Evolutionary conservation across 371 early-diverging fungal genomes (phyloP).

Genomic region (Antonospora locustae): DNA sequence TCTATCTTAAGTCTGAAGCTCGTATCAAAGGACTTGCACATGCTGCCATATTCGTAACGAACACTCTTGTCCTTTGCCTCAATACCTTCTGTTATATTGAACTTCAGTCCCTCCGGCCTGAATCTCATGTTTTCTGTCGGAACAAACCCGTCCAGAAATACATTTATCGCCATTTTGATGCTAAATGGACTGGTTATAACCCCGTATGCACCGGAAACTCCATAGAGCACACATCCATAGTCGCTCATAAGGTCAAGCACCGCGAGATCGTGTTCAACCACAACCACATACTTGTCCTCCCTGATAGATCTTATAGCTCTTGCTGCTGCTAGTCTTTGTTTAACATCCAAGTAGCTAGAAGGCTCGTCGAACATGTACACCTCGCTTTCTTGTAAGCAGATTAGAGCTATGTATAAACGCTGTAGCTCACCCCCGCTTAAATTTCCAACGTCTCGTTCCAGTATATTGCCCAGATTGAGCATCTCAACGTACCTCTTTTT

Average conservation of each 20-base stretch:
- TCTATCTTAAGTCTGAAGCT: constrained; percentile 70
- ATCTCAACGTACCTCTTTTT: constrained; percentile 53
- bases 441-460: constrained; percentile 70
- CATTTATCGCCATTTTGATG: constrained; percentile 96
- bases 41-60: constrained; percentile 65
- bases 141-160: constrained; percentile 91
- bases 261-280: constrained; percentile 96
- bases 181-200: constrained; percentile 92
- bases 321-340: constrained; percentile 93
- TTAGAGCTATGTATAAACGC: constrained; percentile 83
- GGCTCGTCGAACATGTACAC: constrained; percentile 99
- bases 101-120: constrained; percentile 84
- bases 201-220: constrained; percentile 88
- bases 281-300: constrained; percentile 71
- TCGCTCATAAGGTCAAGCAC: constrained; percentile 95
- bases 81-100: constrained; percentile 65
- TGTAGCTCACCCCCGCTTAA: constrained; percentile 98
- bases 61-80: constrained; percentile 58
- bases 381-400: constrained; percentile 71
- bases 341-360: constrained; percentile 92
- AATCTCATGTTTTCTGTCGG: constrained; percentile 98
- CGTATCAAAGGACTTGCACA: constrained; percentile 65
- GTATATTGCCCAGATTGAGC: constrained; percentile 65
- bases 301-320: constrained; percentile 74
- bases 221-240: constrained; percentile 93